A percentile compares a stretch with the other conserved stretches of the same genome.
Evolutionary conservation across 2,329 filamentous ascomycete species (phyloP).

Genomic region (Lachnellula arida): DNA sequence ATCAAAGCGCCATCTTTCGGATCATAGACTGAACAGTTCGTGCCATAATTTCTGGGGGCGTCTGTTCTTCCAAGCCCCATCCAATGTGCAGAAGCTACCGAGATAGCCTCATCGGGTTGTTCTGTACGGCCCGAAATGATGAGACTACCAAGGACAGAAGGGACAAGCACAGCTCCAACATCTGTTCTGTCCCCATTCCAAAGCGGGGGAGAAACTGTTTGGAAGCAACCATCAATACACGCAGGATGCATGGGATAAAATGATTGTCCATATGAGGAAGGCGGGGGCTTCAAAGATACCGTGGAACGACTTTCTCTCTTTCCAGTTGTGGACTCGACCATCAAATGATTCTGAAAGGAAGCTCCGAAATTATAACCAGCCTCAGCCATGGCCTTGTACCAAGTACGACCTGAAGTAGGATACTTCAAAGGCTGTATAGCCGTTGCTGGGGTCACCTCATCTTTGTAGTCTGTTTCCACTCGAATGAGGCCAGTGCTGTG

Average conservation of each 20-base stretch:
- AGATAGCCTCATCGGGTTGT: neutral
- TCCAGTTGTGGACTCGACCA: slow-evolving; percentile 3
- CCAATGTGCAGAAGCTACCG: slow-evolving; percentile 6
- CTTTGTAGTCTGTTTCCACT: slow-evolving; percentile 4
- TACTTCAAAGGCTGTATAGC: slow-evolving; percentile 1
- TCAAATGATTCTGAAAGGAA: slow-evolving; percentile 18
- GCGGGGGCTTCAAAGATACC: slow-evolving; percentile 1
- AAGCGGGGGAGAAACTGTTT: slow-evolving; percentile 7
- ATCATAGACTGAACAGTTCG: slow-evolving; percentile 13
- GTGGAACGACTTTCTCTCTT: neutral
- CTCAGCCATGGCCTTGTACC: slow-evolving; percentile 21
- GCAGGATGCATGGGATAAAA: slow-evolving; percentile 15
- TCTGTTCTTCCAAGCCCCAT: slow-evolving; percentile 18
- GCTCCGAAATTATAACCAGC: slow-evolving; percentile 23
- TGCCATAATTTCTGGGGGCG: slow-evolving; percentile 13
- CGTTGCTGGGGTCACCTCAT: neutral
- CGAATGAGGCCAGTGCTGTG: slow-evolving; percentile 24
- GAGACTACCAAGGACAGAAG: slow-evolving; percentile 22
- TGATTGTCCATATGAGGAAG: slow-evolving; percentile 4
- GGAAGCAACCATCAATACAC: slow-evolving; percentile 13
- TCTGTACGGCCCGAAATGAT: slow-evolving; percentile 9
- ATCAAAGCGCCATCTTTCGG: slow-evolving; percentile 5
- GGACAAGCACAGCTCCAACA: slow-evolving; percentile 14
- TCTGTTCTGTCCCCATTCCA: slow-evolving; percentile 6
- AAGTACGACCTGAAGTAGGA: neutral